Evolutionary conservation across 805 yeast genomes (phyloP).

Genomic region (Blastobotrys attinorum): DNA sequence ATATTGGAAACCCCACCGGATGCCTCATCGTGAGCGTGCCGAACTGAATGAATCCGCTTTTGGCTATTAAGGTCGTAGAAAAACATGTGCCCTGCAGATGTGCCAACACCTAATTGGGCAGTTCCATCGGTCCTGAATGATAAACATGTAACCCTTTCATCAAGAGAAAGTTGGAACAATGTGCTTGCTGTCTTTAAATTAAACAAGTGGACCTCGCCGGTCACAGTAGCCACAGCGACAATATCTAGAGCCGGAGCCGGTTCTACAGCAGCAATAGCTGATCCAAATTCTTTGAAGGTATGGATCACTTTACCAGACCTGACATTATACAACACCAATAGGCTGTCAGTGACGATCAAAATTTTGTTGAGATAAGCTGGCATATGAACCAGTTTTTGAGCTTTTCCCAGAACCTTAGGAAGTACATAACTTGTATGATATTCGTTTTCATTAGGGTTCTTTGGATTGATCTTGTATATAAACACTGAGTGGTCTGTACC

Average conservation of each 20-base stretch:
- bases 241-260: constrained; percentile 83
- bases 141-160: constrained; percentile 42
- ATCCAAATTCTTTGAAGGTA: constrained; percentile 37
- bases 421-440: constrained; percentile 56
- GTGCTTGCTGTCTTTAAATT: constrained; percentile 61
- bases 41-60: constrained; percentile 66
- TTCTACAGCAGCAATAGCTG: constrained; percentile 62
- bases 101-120: constrained; percentile 73
- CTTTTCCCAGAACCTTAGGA: constrained; percentile 58
- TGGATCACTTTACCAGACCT: constrained; percentile 67
- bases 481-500: constrained; percentile 40
- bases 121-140: constrained; percentile 89
- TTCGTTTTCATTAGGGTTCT: constrained; percentile 43
- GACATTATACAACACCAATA: constrained; percentile 59
- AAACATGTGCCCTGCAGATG: constrained; percentile 70
- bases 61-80: constrained; percentile 75
- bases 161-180: constrained; percentile 39
- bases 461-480: constrained; percentile 44
- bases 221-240: constrained; percentile 65
- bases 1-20: constrained; percentile 73
- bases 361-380: constrained; percentile 90
- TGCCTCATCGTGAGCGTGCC: constrained; percentile 62
- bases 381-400: constrained; percentile 67
- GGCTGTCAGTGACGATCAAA: constrained; percentile 66
- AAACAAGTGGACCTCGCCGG: constrained; percentile 58